A percentile compares a stretch with the other conserved stretches of the same genome.
phyloP scores from a whole-genome alignment of 495 filamentous ascomycete species.

The Talaromyces liani region DNA sequence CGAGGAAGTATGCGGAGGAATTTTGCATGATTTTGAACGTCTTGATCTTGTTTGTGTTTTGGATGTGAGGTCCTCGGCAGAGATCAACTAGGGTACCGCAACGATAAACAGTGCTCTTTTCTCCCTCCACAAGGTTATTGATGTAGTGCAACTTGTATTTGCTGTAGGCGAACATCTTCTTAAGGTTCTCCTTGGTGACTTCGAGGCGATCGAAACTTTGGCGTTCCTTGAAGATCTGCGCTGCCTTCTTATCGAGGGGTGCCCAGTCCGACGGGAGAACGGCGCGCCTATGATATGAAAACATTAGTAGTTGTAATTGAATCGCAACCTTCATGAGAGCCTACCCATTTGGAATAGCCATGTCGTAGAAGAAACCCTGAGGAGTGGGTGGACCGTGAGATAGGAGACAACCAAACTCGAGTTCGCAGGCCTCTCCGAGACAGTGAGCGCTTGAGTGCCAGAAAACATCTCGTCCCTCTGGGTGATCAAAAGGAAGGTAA shows the following conservation, averaged over 20 bases:
- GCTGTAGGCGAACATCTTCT: conserved; percentile 95
- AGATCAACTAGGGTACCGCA: conserved; percentile 76
- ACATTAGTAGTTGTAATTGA: background rate
- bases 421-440: conserved; percentile 88
- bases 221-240: conserved; percentile 86
- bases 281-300: conserved; percentile 35
- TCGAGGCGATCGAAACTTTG: conserved; percentile 88
- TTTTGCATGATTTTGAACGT: conserved; percentile 92
- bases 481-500: conserved; percentile 75
- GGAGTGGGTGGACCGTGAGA: conserved; percentile 89
- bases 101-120: conserved; percentile 87
- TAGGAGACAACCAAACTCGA: conserved; percentile 80
- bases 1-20: conserved; percentile 93
- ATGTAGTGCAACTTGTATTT: conserved; percentile 96
- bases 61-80: conserved; percentile 78
- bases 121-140: conserved; percentile 84
- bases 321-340: conserved; percentile 5
- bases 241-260: conserved; percentile 66
- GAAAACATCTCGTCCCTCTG: conserved; percentile 77
- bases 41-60: conserved; percentile 87
- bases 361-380: conserved; percentile 97
- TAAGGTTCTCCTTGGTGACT: conserved; percentile 79
- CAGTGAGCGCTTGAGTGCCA: conserved; percentile 93
- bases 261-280: conserved; percentile 72
- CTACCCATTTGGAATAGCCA: conserved; percentile 70